phyloP scores from a whole-genome alignment of 345 rosid species.

The Moringa oleifera region DNA sequence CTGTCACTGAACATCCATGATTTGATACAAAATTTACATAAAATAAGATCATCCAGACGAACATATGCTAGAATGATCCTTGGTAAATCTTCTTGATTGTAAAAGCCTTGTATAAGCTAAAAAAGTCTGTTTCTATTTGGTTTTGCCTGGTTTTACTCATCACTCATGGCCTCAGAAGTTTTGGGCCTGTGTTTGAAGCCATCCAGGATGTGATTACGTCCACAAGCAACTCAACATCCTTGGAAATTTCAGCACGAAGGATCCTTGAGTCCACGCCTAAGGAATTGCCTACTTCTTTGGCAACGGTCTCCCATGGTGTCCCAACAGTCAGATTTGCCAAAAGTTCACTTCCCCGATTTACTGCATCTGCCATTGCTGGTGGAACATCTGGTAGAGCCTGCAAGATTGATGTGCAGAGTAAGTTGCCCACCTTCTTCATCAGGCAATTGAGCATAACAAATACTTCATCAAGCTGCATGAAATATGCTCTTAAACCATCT shows the following conservation, averaged over 20 bases:
- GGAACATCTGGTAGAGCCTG: constrained; percentile 95
- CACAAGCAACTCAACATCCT: constrained; percentile 60
- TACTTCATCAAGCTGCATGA: background rate
- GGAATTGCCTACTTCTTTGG: constrained; percentile 84
- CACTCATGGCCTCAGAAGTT: constrained; percentile 39
- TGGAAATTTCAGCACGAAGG: constrained; percentile 61
- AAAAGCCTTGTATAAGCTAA: background rate
- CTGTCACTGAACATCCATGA: background rate
- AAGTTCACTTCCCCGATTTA: constrained; percentile 80
- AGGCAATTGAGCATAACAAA: background rate
- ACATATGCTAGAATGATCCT: background rate
- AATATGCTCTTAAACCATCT: constrained; percentile 2
- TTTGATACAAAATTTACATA: background rate
- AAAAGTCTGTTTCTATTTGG: background rate
- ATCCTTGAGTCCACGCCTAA: constrained; percentile 61
- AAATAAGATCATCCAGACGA: too few species aligned
- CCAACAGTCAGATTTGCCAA: constrained; percentile 72
- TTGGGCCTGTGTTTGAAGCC: constrained; percentile 65
- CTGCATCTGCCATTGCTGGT: constrained; percentile 96
- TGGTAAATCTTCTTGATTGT: background rate
- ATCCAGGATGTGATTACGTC: constrained; percentile 82
- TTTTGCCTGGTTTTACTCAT: background rate
- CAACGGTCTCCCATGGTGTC: constrained; percentile 89
- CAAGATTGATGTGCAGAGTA: constrained; percentile 9
- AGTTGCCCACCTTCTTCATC: constrained; percentile 3